Evolutionary conservation across 2,329 filamentous ascomycete genomes (phyloP), one percentile per base, ranked within the genome.

Genomic region (Alternaria sp.): DNA sequence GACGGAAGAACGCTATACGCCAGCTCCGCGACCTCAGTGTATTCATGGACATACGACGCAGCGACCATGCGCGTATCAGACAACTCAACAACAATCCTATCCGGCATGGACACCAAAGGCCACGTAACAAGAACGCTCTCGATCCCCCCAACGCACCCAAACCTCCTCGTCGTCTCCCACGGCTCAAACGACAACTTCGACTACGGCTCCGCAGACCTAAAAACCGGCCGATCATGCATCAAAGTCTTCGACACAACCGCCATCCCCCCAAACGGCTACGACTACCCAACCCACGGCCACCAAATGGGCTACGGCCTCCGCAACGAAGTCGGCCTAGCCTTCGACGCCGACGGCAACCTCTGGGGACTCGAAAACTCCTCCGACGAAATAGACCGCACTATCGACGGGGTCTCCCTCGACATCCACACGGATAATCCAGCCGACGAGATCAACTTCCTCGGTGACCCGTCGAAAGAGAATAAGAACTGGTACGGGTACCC

Each of bases 381-480:
- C 5, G 88, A 91, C 72, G 76, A 88, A 36, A 79, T 91, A 9
- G 77, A 75, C 9, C 83, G 88, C 24, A 77, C 82, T 50, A 82
- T 83, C 10, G 68, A 80, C 34, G 61, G 56, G 37, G 71, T 81
- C 50, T 82, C 82, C 6, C 68, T 80, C 9, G 87, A 90, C 60
- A 82, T 90, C 40, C 86, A 89, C 67, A 72, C 82, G 44, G 81
- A 89, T 63, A 91, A 91, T 69, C 89, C 89, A 0, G 89, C 82
- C n/a, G 89, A 92, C 69, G 87, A 91, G 75, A 78, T 92, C 70
- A 91, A 91, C 75, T 90, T 85, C 72, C 84, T 89, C 53, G 88
- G 89, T 2, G 80, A 82, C 31, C 81, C 81, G 0, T 45, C 64
- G 0, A 63, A 56, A 37, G 65, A 76, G 28, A 77, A 83, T 69